Evolutionary conservation across 2,329 filamentous ascomycete genomes (phyloP).

Genomic region (Aphanoascus verrucosus): DNA sequence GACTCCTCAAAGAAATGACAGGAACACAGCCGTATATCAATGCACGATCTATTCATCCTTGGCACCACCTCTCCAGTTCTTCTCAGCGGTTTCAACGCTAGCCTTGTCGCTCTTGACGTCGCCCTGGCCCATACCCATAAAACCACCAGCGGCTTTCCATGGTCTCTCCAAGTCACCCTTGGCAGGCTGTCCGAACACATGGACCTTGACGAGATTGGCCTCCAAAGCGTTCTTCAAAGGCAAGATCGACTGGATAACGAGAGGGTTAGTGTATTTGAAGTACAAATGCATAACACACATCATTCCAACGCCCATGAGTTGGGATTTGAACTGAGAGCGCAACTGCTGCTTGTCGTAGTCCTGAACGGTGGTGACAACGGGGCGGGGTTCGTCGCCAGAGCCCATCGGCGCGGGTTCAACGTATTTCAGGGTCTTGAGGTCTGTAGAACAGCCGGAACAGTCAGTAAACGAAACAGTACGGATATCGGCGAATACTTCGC

Average conservation of each 20-base stretch:
- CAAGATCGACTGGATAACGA: conserved; percentile 97
- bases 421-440: conserved; percentile 96
- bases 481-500: not conserved
- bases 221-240: conserved; percentile 93
- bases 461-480: conserved; percentile 2
- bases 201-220: conserved; percentile 91
- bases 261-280: conserved; percentile 99
- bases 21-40: not conserved
- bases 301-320: conserved; percentile 95
- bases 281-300: conserved; percentile 98
- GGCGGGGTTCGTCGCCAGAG: conserved; percentile 85
- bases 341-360: conserved; percentile 88
- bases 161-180: conserved; percentile 86
- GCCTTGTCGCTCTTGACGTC: conserved; percentile 87
- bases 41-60: conserved; percentile 37
- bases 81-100: conserved; percentile 45
- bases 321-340: conserved; percentile 71
- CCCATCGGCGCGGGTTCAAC: conserved; percentile 92
- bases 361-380: conserved; percentile 90
- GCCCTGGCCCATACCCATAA: conserved; percentile 62
- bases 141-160: conserved; percentile 75
- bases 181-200: conserved; percentile 77
- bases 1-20: conserved; percentile 1
- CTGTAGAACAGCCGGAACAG: conserved; percentile 38
- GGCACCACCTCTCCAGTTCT: conserved; percentile 41